Conservation (phyloP, 441 rosid species). For the Gossypium aridum region DNA sequence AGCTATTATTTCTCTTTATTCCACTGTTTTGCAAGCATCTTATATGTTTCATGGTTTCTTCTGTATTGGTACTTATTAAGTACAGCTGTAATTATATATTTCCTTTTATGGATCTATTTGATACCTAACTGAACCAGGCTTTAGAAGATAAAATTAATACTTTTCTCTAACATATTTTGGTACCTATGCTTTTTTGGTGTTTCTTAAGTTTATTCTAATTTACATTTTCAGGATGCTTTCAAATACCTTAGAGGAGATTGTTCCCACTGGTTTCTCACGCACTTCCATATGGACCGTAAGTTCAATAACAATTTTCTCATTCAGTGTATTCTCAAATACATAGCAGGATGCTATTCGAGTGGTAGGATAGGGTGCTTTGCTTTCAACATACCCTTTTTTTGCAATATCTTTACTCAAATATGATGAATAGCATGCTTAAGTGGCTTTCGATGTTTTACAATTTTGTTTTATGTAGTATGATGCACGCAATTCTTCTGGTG, state of each 20-base stretch:
- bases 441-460: background rate
- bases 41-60: background rate
- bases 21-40: background rate
- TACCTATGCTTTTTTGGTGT: background rate
- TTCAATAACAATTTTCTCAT: constrained; percentile 17
- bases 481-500: background rate
- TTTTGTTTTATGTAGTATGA: background rate
- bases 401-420: background rate
- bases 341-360: background rate
- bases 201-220: constrained; percentile 13
- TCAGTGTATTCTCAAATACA: background rate
- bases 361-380: background rate
- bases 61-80: background rate
- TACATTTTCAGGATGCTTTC: constrained; percentile 83
- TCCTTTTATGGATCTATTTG: background rate
- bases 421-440: background rate
- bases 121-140: background rate
- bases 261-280: constrained; percentile 95
- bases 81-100: background rate
- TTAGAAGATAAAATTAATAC: background rate
- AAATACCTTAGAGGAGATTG: constrained; percentile 85
- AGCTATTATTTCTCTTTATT: background rate
- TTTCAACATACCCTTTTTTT: background rate
- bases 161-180: background rate
- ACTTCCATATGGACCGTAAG: constrained; percentile 97